phyloP scores from a whole-genome alignment of 139 green algal genomes.

The Prasinococcaceae sp. region DNA sequence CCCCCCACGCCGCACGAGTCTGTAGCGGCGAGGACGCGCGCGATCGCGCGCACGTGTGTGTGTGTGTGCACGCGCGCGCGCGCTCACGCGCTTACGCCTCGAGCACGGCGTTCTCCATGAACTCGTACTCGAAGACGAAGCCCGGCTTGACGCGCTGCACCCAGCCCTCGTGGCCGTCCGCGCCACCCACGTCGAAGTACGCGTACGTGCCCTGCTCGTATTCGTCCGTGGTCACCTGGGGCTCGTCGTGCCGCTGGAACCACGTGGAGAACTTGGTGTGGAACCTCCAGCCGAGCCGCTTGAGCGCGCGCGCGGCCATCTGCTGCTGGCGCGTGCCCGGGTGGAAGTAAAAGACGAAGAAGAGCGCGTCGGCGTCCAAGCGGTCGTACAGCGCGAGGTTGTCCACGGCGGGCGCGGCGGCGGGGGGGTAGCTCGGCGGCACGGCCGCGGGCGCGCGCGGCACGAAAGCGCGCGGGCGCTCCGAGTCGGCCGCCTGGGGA shows the following conservation, averaged over 20 bases:
- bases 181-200: constrained; percentile 29
- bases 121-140: neutral
- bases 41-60: no score
- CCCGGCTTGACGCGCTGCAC: constrained; percentile 70
- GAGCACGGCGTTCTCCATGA: neutral
- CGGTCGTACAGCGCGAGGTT: constrained; percentile 72
- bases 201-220: constrained; percentile 54
- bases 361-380: constrained; percentile 87
- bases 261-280: constrained; percentile 85
- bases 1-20: no score
- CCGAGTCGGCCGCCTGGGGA: constrained; percentile 12
- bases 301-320: constrained; percentile 80
- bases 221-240: constrained; percentile 70
- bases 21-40: no score
- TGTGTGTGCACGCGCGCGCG: no score
- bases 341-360: constrained; percentile 98
- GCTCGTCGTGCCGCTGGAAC: constrained; percentile 82
- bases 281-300: constrained; percentile 85
- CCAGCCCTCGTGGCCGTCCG: constrained; percentile 36
- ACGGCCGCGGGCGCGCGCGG: constrained; percentile 20
- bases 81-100: no score
- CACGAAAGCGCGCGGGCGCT: constrained; percentile 9
- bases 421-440: constrained; percentile 60
- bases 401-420: constrained; percentile 42
- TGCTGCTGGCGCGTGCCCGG: constrained; percentile 72